Conservation (phyloP, 2,329 filamentous ascomycete species). For the Cladosporium sp. region DNA sequence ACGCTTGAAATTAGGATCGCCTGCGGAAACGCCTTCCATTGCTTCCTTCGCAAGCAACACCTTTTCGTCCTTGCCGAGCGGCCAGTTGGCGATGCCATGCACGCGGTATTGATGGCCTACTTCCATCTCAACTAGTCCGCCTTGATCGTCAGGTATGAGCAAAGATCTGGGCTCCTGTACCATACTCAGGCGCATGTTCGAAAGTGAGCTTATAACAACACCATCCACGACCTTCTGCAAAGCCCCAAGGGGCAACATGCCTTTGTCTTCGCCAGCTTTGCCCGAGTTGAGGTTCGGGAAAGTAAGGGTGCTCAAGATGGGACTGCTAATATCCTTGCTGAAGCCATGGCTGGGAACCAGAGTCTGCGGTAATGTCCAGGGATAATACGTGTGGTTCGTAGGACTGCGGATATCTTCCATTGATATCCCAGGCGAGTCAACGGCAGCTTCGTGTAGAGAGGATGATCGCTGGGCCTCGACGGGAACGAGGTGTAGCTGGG, state of each 20-base stretch:
- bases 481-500: conserved; percentile 76
- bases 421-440: conserved; percentile 54
- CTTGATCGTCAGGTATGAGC: conserved; percentile 34
- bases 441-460: conserved; percentile 55
- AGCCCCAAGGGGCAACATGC: conserved; percentile 38
- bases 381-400: conserved; percentile 82
- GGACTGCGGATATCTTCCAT: conserved; percentile 58
- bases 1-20: conserved; percentile 81
- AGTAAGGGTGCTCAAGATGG: conserved; percentile 69
- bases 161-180: conserved; percentile 59
- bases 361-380: conserved; percentile 82
- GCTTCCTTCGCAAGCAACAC: conserved; percentile 77
- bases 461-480: conserved; percentile 37
- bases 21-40: conserved; percentile 64
- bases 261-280: conserved; percentile 22
- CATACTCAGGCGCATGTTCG: conserved; percentile 64
- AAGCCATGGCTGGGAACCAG: conserved; percentile 75
- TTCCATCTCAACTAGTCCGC: conserved; percentile 37
- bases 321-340: conserved; percentile 70
- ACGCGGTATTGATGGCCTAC: conserved; percentile 63
- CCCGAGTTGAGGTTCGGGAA: conserved; percentile 54
- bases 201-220: conserved; percentile 60
- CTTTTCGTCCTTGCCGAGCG: conserved; percentile 83
- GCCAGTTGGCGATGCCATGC: conserved; percentile 75
- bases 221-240: conserved; percentile 61